Evolutionary conservation across 371 early-diverging fungal species (phyloP).

Genomic region (Mortierella sp.): DNA sequence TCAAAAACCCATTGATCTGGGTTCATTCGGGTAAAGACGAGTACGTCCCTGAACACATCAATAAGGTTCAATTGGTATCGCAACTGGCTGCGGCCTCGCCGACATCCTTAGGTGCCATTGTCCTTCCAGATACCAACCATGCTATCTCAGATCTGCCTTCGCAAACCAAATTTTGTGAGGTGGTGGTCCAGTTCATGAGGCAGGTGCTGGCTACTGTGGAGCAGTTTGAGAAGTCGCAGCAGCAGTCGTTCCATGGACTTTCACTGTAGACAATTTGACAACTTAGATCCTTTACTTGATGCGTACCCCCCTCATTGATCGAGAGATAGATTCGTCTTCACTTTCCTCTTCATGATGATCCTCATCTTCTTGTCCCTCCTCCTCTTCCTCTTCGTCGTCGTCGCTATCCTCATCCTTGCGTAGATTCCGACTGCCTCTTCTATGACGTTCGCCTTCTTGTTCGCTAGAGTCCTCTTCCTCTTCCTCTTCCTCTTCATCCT

Average conservation of each 20-base stretch:
- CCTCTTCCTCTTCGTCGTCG: constrained; percentile 15
- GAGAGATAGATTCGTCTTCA: constrained; percentile 25
- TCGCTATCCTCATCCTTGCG: constrained; percentile 28
- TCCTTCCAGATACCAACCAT: constrained; percentile 60
- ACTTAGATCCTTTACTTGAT: constrained; percentile 17
- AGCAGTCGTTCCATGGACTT: constrained; percentile 17
- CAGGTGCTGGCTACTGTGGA: constrained; percentile 17
- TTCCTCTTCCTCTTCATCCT: constrained; percentile 50
- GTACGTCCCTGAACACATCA: constrained; percentile 43
- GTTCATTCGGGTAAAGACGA: constrained; percentile 62
- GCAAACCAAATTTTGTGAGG: constrained; percentile 44
- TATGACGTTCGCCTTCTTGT: no score
- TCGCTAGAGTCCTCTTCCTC: constrained; percentile 43
- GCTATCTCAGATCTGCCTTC: constrained; percentile 48
- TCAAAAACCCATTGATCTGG: constrained; percentile 57
- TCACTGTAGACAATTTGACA: constrained; percentile 7
- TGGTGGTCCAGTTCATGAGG: constrained; percentile 21
- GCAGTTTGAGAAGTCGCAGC: constrained; percentile 12
- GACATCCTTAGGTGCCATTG: constrained; percentile 49
- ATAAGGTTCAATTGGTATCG: constrained; percentile 40
- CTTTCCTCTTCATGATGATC: constrained; percentile 15
- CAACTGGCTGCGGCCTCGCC: constrained; percentile 54
- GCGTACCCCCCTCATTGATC: constrained; percentile 21
- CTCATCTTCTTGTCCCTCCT: constrained; percentile 7
- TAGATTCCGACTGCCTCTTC: constrained; percentile 28